phyloP scores from a whole-genome alignment of 768 basidiomycete species.

The Flagelloscypha sp. region DNA sequence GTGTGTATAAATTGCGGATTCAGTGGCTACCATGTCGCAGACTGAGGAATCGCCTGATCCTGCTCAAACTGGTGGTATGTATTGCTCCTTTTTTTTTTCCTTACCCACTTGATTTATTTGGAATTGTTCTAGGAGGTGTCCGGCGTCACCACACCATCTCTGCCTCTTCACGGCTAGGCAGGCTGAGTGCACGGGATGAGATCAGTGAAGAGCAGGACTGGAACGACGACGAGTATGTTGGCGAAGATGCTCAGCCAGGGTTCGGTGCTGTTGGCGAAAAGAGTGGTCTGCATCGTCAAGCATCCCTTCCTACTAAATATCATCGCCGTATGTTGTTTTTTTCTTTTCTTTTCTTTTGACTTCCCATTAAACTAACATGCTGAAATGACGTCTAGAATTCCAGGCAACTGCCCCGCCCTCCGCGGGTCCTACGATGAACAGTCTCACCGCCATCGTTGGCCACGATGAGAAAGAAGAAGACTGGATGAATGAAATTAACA shows the following conservation, averaged over 20 bases:
- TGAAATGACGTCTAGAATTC: conserved; percentile 44
- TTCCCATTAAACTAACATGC: conserved; percentile 31
- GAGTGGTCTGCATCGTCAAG: conserved; percentile 69
- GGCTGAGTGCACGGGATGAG: conserved; percentile 50
- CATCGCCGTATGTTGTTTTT: conserved; percentile 49
- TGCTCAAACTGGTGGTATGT: too few species aligned
- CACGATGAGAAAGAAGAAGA: conserved; percentile 86
- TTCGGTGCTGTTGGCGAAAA: conserved; percentile 82
- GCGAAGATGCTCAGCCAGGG: conserved; percentile 73
- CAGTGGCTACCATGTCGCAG: too few species aligned
- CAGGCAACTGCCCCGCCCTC: conserved; percentile 61
- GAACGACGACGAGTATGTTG: conserved; percentile 73
- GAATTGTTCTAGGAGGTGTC: too few species aligned
- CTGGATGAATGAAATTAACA: conserved; percentile 53
- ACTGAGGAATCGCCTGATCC: too few species aligned
- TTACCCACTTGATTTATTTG: too few species aligned
- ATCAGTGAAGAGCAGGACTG: conserved; percentile 64
- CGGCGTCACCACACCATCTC: conserved; percentile 81
- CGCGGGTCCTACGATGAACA: conserved; percentile 74
- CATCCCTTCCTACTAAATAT: conserved; percentile 73
- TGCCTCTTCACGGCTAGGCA: conserved; percentile 56
- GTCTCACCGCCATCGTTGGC: conserved; percentile 76
- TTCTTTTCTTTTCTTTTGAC: conserved; percentile 7
- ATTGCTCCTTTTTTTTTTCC: too few species aligned
- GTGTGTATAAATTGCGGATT: too few species aligned